phyloP scores from a whole-genome alignment of 1,284 basidiomycete genomes.

The Cutaneotrichosporon cyanovorans region DNA sequence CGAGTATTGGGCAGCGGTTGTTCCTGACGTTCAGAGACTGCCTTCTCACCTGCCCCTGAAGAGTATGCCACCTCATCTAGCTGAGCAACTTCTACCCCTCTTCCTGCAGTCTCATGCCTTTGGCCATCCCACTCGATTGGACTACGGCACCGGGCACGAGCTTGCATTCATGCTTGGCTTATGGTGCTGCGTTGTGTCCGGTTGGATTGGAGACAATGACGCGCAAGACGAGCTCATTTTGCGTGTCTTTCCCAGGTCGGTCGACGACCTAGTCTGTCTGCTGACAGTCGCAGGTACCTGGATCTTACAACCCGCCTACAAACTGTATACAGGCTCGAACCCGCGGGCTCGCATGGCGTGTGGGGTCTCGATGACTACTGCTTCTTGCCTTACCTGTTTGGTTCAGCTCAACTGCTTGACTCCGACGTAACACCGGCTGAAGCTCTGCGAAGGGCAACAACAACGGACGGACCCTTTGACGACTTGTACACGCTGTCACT shows the following conservation, averaged over 20 bases:
- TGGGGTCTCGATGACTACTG: conserved; percentile 96
- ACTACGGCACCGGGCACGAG: conserved; percentile 97
- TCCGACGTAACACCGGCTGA: conserved; percentile 44
- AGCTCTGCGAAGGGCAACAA: conserved; percentile 8
- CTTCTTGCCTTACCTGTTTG: conserved; percentile 86
- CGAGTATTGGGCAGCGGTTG: not conserved
- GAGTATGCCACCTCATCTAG: conserved; percentile 47
- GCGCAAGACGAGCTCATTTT: conserved; percentile 45
- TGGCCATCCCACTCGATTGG: conserved; percentile 83
- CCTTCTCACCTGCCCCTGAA: conserved; percentile 38
- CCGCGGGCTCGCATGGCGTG: conserved; percentile 93
- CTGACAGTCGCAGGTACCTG: conserved; percentile 58
- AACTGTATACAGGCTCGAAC: conserved; percentile 83
- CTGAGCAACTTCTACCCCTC: conserved; percentile 61
- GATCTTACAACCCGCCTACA: conserved; percentile 78
- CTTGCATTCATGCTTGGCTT: conserved; percentile 76
- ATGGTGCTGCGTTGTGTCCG: conserved; percentile 40
- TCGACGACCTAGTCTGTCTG: not conserved
- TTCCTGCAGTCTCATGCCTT: conserved; percentile 55
- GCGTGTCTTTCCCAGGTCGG: conserved; percentile 43
- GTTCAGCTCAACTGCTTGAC: conserved; percentile 73
- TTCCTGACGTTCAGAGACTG: conserved; percentile 50
- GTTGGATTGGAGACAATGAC: conserved; percentile 31
- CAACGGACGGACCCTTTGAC: conserved; percentile 7
- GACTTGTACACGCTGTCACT: conserved; percentile 79